Evolutionary conservation across 495 filamentous ascomycete genomes (phyloP).

Genomic region (Cudoniella acicularis): DNA sequence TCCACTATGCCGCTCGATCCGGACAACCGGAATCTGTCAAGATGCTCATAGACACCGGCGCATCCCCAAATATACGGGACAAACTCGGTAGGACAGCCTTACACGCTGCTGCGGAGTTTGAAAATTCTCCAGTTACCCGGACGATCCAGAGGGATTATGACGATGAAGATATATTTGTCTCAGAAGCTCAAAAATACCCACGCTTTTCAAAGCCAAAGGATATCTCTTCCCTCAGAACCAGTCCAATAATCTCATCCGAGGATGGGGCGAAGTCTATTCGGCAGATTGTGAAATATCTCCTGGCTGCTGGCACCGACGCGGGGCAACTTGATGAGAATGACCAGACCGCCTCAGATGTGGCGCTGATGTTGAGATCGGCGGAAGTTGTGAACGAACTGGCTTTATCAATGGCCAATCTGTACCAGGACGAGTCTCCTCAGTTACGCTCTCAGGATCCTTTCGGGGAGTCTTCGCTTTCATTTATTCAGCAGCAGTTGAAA

Average conservation of each 20-base stretch:
- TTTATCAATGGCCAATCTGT: neutral
- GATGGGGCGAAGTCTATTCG: neutral
- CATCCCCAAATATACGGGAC: conserved; percentile 15
- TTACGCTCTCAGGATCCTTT: no score
- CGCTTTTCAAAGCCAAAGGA: no score
- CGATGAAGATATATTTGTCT: neutral
- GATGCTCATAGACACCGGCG: conserved; percentile 32
- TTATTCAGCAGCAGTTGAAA: no score
- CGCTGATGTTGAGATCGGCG: neutral
- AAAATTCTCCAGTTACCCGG: neutral
- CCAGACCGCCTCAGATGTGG: conserved; percentile 3
- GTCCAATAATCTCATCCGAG: neutral
- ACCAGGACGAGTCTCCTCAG: no score
- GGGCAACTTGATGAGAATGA: neutral
- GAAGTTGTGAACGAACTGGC: neutral
- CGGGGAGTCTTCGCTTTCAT: no score
- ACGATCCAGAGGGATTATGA: neutral
- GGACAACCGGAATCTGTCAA: conserved; percentile 34
- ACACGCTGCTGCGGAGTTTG: conserved; percentile 12
- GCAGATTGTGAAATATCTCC: conserved; percentile 3
- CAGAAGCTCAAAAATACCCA: neutral
- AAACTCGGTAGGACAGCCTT: neutral
- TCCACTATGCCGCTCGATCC: conserved; percentile 36
- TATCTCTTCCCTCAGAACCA: no score
- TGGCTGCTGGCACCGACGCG: neutral